Base-by-base conservation (phyloP, 192 early-diverging fungal species). In the Allomyces javanicus region DNA sequence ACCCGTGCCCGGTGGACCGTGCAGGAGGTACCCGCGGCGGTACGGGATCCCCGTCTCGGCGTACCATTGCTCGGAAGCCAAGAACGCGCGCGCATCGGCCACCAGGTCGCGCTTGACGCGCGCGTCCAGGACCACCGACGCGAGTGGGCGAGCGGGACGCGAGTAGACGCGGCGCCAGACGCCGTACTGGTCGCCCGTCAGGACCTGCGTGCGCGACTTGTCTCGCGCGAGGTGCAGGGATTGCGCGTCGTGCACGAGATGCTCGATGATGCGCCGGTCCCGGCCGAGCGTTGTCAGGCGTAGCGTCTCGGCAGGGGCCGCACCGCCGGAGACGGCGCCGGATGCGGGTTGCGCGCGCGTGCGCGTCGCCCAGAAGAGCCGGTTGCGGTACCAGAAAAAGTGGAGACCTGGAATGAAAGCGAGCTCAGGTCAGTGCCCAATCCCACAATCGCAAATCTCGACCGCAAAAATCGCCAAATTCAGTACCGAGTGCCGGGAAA, bases 1-100 rank as follows among this genome's bases (percentile, higher is more conserved):
- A 24, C 79, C 79, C 1, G 79, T 78, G 50, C 79, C 79, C 24
- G 79, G 79, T 44, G 77, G 77, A 58, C 79, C 79, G 67, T 79
- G 68, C n/a, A 81, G 71, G 23, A 81, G 71, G 63, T 77, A 75
- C 10, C 79, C 77, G 14, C 79, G 75, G 24, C 79, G 73, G 65
- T 81, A 79, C 64, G 79, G 77, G 27, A 81, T 75, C 58, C 79
- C 79, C 14, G 73, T 71, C 14, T 75, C 66, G 62, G 73, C 69
- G 66, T 79, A 81, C 77, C 77, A 81, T 23, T 69, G 62, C 23
- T 76, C 68, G 12, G 72, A 70, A 44, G 65, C 69, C 44, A 74
- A 71, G 69, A 81, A 81, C 0, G 68, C 70, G 25, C 70, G 69
- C 24, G 78, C 77, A 62, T 81, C 79, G 70, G 65, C 64, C 9